Percentiles rank a stretch among this genome's conserved stretches.
Evolutionary conservation across 371 early-diverging fungal genomes (phyloP).

Genomic region (Choanephora cucurbitarum): DNA sequence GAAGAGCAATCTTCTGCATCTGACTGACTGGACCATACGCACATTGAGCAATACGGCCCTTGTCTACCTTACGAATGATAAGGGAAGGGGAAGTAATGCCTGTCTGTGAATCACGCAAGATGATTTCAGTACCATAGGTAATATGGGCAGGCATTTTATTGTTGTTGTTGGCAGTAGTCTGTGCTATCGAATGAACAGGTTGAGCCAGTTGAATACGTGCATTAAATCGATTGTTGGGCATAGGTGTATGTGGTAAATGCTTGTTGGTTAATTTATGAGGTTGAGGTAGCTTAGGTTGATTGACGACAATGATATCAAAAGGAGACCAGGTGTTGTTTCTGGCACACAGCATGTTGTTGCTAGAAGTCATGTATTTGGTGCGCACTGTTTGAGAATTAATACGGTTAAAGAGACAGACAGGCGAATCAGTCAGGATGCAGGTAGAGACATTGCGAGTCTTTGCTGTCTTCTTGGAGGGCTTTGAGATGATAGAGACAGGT

Average conservation of each 20-base stretch:
- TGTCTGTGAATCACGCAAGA: conserved; percentile 65
- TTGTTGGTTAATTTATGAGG: conserved; percentile 16
- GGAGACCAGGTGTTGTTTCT: conserved; percentile 79
- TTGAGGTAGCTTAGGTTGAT: conserved; percentile 40
- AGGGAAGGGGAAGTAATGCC: conserved; percentile 69
- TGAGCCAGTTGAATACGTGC: conserved; percentile 18
- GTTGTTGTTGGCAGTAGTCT: conserved; percentile 8
- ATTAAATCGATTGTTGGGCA: conserved; percentile 13
- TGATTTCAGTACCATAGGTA: conserved; percentile 74
- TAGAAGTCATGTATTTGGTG: conserved; percentile 76
- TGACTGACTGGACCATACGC: conserved; percentile 80
- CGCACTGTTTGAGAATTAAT: conserved; percentile 86
- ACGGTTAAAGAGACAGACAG: conserved; percentile 74
- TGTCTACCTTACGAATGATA: conserved; percentile 80
- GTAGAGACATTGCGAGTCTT: conserved; percentile 76
- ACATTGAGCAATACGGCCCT: conserved; percentile 65
- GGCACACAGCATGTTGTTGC: conserved; percentile 63
- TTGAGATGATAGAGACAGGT: conserved; percentile 80
- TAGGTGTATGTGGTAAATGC: conserved; percentile 26
- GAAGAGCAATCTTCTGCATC: conserved; percentile 86
- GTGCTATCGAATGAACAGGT: conserved; percentile 2
- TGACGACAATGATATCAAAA: conserved; percentile 66
- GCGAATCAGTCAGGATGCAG: conserved; percentile 71
- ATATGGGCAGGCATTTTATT: conserved; percentile 47
- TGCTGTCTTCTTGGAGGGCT: conserved; percentile 84